A percentile compares a stretch with the other conserved stretches of the same genome.
Evolutionary conservation across 768 basidiomycete genomes (phyloP).

Genomic region (Amanita pallidorosea): DNA sequence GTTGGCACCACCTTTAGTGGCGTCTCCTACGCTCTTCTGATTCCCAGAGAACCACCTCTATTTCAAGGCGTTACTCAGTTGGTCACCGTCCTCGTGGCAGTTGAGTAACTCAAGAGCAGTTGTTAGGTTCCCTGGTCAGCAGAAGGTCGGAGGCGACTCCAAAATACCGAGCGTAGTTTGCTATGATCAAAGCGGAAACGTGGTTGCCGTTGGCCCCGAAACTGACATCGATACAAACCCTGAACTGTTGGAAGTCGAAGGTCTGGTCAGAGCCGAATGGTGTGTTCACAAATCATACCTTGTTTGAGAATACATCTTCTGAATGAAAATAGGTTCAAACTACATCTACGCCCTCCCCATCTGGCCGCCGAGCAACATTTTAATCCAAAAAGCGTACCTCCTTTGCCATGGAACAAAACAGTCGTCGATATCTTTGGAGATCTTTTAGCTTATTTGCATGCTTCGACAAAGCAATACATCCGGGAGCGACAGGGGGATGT

Average conservation of each 20-base stretch:
- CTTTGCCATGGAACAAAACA: conserved; percentile 30
- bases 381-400: conserved; percentile 15
- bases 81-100: conserved; percentile 3
- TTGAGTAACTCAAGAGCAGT: neutral
- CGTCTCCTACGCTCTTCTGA: conserved; percentile 23
- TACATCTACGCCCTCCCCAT: conserved; percentile 3
- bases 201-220: conserved; percentile 4
- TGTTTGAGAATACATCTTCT: neutral
- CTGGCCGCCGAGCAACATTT: conserved; percentile 3
- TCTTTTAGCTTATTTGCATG: conserved; percentile 32
- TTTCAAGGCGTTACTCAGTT: conserved; percentile 28
- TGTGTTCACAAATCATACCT: neutral
- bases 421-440: conserved; percentile 34
- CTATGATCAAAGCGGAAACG: conserved; percentile 2
- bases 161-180: conserved; percentile 6
- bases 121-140: neutral
- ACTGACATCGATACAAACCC: conserved; percentile 1
- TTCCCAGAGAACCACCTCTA: conserved; percentile 17
- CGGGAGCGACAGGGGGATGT: conserved; percentile 30
- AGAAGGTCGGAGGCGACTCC: neutral
- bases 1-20: conserved; percentile 42
- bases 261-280: neutral
- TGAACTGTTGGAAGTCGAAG: neutral
- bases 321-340: neutral
- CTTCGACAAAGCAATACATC: conserved; percentile 30